A percentile compares a stretch with the other conserved stretches of the same genome.
These are phyloP conservation scores for Papiliotrema nemorosa DNA, from an alignment of 1,284 basidiomycete species.

Conservation along the genomic window DNA sequence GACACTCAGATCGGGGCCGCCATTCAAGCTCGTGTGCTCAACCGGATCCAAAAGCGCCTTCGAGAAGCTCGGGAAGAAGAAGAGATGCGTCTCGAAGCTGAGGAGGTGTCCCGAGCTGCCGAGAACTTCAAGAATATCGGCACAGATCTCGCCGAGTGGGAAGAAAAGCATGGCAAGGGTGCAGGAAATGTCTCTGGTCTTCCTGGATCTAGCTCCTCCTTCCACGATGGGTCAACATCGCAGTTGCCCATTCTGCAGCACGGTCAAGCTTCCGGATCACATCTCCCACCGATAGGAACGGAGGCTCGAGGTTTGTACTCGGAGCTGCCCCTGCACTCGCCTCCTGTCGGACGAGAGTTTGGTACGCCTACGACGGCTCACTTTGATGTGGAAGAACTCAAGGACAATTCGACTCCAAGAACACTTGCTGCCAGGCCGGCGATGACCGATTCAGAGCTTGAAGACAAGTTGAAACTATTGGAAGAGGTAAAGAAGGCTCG, in stretches of 20 bases:
- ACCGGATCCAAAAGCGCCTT: conserved; percentile 71
- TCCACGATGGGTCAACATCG: background rate
- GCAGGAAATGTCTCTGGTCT: background rate
- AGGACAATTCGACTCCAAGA: background rate
- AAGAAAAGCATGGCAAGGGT: conserved; percentile 65
- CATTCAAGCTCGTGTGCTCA: conserved; percentile 81
- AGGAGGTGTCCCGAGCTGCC: conserved; percentile 71
- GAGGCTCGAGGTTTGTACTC: conserved; percentile 13
- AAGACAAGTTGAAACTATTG: conserved; percentile 36
- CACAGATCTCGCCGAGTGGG: conserved; percentile 78
- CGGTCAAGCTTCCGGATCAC: background rate
- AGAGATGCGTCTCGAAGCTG: conserved; percentile 66
- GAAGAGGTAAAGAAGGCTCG: conserved; percentile 43
- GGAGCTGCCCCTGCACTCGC: conserved; percentile 11
- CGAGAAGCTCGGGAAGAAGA: conserved; percentile 69
- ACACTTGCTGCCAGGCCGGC: background rate
- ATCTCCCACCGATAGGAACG: background rate
- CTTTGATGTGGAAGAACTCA: conserved; percentile 15
- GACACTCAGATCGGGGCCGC: conserved; percentile 66
- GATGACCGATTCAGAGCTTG: conserved; percentile 30
- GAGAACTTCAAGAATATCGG: conserved; percentile 64
- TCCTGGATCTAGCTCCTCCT: background rate
- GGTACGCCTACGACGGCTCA: conserved; percentile 9
- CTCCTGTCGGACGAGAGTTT: conserved; percentile 1
- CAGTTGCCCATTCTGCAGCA: background rate